Conservation (phyloP, 805 yeast genomes). For the Schwanniomyces yamadae region DNA sequence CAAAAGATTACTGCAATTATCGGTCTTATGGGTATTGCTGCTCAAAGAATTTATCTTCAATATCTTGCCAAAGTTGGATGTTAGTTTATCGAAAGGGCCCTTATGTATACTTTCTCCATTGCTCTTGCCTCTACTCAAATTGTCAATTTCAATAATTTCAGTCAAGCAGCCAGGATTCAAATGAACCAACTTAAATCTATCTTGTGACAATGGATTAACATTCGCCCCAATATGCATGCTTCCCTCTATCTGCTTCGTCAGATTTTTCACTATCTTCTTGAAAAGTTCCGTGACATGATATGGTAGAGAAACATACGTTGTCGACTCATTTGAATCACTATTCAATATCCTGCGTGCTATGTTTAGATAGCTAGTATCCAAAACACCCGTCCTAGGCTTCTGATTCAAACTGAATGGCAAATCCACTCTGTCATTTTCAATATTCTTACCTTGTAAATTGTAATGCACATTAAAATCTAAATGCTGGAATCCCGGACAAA, state of each 20-base stretch:
- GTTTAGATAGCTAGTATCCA: slow-evolving; percentile 30
- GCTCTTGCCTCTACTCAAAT: slow-evolving; percentile 6
- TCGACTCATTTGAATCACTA: slow-evolving; percentile 38
- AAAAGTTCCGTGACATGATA: slow-evolving; percentile 47
- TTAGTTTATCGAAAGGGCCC: slow-evolving; percentile 33
- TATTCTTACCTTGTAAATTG: slow-evolving; percentile 14
- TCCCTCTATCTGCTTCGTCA: slow-evolving; percentile 40
- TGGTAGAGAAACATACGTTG: slow-evolving; percentile 53
- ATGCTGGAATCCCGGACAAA: slow-evolving; percentile 34
- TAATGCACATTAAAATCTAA: slow-evolving; percentile 37
- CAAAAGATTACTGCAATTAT: background rate
- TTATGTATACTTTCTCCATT: slow-evolving; percentile 8
- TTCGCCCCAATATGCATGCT: slow-evolving; percentile 52
- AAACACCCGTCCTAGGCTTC: slow-evolving; percentile 13
- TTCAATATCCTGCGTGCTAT: slow-evolving; percentile 37
- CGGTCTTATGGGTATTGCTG: slow-evolving; percentile 1
- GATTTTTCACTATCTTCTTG: slow-evolving; percentile 30
- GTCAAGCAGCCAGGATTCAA: slow-evolving; percentile 55
- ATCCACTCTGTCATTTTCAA: slow-evolving; percentile 2
- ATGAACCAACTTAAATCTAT: slow-evolving; percentile 51
- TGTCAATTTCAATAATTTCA: slow-evolving; percentile 15
- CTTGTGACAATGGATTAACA: slow-evolving; percentile 52
- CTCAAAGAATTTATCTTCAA: slow-evolving; percentile 12
- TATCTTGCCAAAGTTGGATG: slow-evolving; percentile 30
- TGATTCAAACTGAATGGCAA: slow-evolving; percentile 28